A percentile compares a stretch with the other conserved stretches of the same genome.
Conservation (phyloP, 2,329 filamentous ascomycete genomes). For the Exophiala mesophila region DNA sequence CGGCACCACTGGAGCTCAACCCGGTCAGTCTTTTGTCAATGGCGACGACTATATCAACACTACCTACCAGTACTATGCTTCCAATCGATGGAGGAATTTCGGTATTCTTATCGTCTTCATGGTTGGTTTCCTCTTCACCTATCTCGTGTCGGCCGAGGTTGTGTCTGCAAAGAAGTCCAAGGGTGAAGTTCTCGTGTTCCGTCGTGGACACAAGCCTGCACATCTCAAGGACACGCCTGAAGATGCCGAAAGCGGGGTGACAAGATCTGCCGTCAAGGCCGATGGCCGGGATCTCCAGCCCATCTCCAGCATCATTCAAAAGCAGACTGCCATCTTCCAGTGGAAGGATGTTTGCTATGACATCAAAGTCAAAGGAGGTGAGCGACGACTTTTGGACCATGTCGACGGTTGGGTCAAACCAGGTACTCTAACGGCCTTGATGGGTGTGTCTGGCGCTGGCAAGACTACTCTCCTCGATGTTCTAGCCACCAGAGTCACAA, state of each 20-base stretch:
- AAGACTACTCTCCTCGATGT: conserved; percentile 89
- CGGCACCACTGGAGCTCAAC: conserved; percentile 58
- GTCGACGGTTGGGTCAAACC: conserved; percentile 94
- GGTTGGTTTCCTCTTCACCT: conserved; percentile 49
- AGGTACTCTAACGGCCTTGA: conserved; percentile 80
- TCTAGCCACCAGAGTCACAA: conserved; percentile 76
- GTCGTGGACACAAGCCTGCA: conserved; percentile 25
- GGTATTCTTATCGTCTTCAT: conserved; percentile 64
- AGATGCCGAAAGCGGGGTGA: conserved; percentile 29
- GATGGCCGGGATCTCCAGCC: conserved; percentile 21
- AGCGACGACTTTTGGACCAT: conserved; percentile 71
- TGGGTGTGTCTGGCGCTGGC: conserved; percentile 87
- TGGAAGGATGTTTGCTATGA: conserved; percentile 83
- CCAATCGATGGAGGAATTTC: conserved; percentile 62
- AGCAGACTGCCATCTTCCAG: conserved; percentile 73
- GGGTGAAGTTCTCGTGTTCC: conserved; percentile 34
- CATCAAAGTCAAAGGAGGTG: conserved; percentile 72
- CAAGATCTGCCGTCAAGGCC: conserved; percentile 25
- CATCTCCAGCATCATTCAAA: conserved; percentile 46
- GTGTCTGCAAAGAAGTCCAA: conserved; percentile 35
- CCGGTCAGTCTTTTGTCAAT: conserved; percentile 49
- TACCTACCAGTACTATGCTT: conserved; percentile 54
- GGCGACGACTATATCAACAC: conserved; percentile 56
- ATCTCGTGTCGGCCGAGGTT: conserved; percentile 28
- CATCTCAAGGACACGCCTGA: conserved; percentile 10